These are phyloP conservation scores for Elongisporangium senticosum DNA, from an alignment of 352 stramenopile species.

Conservation along the genomic window DNA sequence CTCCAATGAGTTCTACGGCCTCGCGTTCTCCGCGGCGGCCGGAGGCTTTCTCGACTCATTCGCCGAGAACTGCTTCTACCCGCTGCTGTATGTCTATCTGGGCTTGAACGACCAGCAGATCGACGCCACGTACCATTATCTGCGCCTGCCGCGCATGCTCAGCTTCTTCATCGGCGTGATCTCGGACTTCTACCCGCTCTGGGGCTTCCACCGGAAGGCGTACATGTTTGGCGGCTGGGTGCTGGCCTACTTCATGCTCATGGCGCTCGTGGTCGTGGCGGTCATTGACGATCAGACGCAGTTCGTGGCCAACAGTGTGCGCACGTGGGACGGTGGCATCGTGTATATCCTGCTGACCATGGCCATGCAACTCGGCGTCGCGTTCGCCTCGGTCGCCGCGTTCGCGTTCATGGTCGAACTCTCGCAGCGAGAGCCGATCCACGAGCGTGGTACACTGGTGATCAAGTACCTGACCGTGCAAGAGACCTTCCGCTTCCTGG, in stretches of 20 bases:
- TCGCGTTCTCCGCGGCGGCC: conserved; percentile 49
- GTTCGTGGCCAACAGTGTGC: conserved; percentile 31
- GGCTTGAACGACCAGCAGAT: conserved; percentile 38
- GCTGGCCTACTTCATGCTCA: conserved; percentile 59
- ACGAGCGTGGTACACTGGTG: conserved; percentile 56
- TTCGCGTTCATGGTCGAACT: conserved; percentile 70
- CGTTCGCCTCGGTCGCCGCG: conserved; percentile 45
- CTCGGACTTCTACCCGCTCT: conserved; percentile 78
- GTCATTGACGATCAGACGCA: conserved; percentile 45
- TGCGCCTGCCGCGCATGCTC: conserved; percentile 46
- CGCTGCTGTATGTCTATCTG: conserved; percentile 55
- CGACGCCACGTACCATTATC: conserved; percentile 41
- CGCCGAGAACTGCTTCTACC: conserved; percentile 52
- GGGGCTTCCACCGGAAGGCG: conserved; percentile 67
- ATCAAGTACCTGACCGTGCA: conserved; percentile 66
- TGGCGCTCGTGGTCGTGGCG: conserved; percentile 56
- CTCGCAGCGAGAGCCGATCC: conserved; percentile 71
- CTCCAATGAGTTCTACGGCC: conserved; percentile 50
- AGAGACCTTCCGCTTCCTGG: conserved; percentile 36
- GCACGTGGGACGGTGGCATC: conserved; percentile 45
- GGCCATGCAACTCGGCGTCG: conserved; percentile 55
- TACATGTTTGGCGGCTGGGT: conserved; percentile 76
- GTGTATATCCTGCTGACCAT: conserved; percentile 77
- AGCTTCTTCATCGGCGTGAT: conserved; percentile 74
- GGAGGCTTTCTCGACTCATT: conserved; percentile 67